phyloP scores from a whole-genome alignment of 2,329 filamentous ascomycete species.

The Stagonosporopsis tanaceti region DNA sequence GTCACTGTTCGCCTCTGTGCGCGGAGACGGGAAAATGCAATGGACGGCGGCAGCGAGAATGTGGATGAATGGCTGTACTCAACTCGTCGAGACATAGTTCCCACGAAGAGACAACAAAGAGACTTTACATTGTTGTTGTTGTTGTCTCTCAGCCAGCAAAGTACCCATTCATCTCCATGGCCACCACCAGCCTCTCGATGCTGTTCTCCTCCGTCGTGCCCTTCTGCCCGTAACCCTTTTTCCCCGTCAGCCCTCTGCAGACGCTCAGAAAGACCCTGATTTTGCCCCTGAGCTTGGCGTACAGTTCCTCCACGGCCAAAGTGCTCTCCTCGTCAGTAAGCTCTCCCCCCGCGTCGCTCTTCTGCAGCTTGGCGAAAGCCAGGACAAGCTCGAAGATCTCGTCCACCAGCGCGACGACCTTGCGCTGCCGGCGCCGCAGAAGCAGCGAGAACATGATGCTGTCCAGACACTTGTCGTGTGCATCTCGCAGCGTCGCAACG shows the following conservation, averaged over 20 bases:
- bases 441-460: constrained; percentile 77
- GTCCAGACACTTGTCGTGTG: constrained; percentile 77
- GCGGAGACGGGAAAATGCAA: no score
- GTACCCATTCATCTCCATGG: constrained; percentile 75
- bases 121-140: no score
- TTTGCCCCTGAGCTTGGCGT: constrained; percentile 73
- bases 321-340: neutral
- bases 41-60: no score
- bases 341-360: neutral
- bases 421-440: constrained; percentile 76
- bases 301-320: constrained; percentile 58
- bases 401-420: constrained; percentile 76
- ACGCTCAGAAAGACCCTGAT: constrained; percentile 77
- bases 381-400: constrained; percentile 79
- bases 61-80: no score
- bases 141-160: constrained; percentile 52
- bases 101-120: no score
- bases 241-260: constrained; percentile 72
- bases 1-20: no score
- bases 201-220: constrained; percentile 61
- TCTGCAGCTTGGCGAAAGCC: constrained; percentile 61
- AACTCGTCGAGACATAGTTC: no score
- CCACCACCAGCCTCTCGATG: constrained; percentile 72
- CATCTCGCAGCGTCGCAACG: constrained; percentile 70
- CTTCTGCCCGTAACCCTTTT: constrained; percentile 54